These are phyloP conservation scores for Tolypocladium tropicale DNA, from an alignment of 2,329 filamentous ascomycete genomes.

Conservation along the genomic window DNA sequence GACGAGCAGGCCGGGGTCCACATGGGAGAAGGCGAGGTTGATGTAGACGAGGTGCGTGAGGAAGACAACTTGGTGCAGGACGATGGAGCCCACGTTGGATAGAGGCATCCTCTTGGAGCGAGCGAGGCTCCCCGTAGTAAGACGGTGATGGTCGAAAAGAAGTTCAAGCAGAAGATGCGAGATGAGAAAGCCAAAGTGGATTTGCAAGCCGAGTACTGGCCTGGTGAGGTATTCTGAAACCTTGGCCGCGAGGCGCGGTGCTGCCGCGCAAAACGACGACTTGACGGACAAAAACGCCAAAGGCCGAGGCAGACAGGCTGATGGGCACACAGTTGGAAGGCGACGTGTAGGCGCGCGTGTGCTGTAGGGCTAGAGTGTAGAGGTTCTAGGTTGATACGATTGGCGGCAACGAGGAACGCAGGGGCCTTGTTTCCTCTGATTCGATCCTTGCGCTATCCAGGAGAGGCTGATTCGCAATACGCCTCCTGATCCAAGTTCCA, in stretches of 20 bases:
- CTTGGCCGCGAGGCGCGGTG: neutral
- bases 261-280: neutral
- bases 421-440: too few species aligned
- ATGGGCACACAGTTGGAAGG: neutral
- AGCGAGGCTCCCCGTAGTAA: neutral
- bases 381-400: too few species aligned
- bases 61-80: slow-evolving; percentile 42
- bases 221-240: neutral
- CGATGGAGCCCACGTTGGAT: slow-evolving; percentile 38
- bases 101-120: slow-evolving; percentile 32
- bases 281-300: neutral
- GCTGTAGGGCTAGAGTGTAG: neutral
- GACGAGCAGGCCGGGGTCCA: slow-evolving; percentile 35
- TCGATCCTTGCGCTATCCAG: too few species aligned
- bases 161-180: neutral
- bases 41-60: slow-evolving; percentile 43
- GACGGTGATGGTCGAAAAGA: neutral
- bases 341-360: neutral
- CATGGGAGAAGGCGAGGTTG: slow-evolving; percentile 37
- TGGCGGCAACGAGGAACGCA: too few species aligned
- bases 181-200: neutral
- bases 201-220: neutral
- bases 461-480: neutral
- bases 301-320: neutral
- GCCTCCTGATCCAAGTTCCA: neutral